Evolutionary conservation across 2,329 filamentous ascomycete species (phyloP), one percentile per base, ranked within the genome.

Genomic region (Allantophomopsis cytisporea): DNA sequence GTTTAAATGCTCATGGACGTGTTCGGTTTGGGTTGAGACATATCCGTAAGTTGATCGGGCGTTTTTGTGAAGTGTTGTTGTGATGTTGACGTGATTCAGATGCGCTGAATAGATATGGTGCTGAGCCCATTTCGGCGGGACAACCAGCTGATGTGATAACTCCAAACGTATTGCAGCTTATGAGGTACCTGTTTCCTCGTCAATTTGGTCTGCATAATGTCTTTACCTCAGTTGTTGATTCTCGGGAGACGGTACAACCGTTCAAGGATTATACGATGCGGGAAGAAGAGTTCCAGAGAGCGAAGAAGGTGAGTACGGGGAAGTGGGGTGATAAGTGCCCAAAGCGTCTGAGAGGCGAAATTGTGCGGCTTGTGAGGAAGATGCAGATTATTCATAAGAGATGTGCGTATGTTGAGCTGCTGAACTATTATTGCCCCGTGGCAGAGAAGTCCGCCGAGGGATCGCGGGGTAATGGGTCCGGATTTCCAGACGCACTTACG

Each of bases 141-240:
- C 5, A 28, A 5, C 3, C 23, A 28, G 5, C 23, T 28, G 23
- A 12, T 43, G 58, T 32, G 45, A 61, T 31, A 62, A 72, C 49
- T 51, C 64, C 59, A 11, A 71, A 80, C 45, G 83, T 77, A 0
- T 53, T 76, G 10, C 83, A 82, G 48, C 60, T 94, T 15, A 75
- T 94, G 72, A 91, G 89, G 66, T 89, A 96, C 58, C 78, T 98
- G 1, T 98, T 98, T 50, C 91, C 91, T 23, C 71, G 80, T 10
- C 88, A 96, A 52, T 96, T 94, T 53, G 75, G 76, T 12, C 64
- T 98, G 3, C 86, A 94, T 54, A 98, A 96, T 58, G 86, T 82
- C n/a, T 95, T 96, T 54, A 86, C 78, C 0, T 83, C 78, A 5
- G 61, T 64, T 3, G 68, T 81, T 13, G 71, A 91, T 54, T 55